Evolutionary conservation across 2,329 filamentous ascomycete species (phyloP), one percentile per base, ranked within the genome.

Genomic region (Talaromyces sp.): DNA sequence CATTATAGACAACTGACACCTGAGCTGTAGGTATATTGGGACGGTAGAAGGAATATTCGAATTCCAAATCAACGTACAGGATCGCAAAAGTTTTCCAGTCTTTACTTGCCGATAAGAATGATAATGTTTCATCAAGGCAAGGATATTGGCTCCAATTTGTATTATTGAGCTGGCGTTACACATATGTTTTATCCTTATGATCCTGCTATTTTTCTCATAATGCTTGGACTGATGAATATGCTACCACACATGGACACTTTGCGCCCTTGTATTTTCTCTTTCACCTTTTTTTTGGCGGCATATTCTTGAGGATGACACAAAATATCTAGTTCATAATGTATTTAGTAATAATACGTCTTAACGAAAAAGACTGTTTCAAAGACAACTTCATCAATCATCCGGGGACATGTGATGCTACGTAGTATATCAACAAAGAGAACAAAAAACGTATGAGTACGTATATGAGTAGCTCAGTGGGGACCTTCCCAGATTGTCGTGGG

Each of bases 1-100:
- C 8, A 58, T 13, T 13, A 51, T 61, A 38, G 19, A 34, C 59
- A 43, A 64, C 31, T 64, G 58, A 63, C 64, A 62, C 69, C 56
- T 40, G 7, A 13, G 58, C 15, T 58, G 27, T 67, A 83, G 81
- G 68, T 83, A 80, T 66, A 76, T 82, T 67, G 81, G 77, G n/a
- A 82, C 80, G 5, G 74, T 81, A 56, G 75, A 80, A 67, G 81
- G 81, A 19, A 82, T 83, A 29, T 81, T 82, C 62, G 79, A 83
- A 69, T 82, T 78, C 68, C 75, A 78, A 47, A 68, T 83, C 66
- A 82, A 83, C 67, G 71, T 80, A 49, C 75, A 77, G 45, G 81
- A 82, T 67, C 79, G 81, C 60, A 82, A 81, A 72, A 81, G 77
- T 10, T 82, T 82, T 67, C 80, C 81, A 27, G 72, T 76, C 8